phyloP scores from a whole-genome alignment of 805 yeast genomes.

The Candida anglica region DNA sequence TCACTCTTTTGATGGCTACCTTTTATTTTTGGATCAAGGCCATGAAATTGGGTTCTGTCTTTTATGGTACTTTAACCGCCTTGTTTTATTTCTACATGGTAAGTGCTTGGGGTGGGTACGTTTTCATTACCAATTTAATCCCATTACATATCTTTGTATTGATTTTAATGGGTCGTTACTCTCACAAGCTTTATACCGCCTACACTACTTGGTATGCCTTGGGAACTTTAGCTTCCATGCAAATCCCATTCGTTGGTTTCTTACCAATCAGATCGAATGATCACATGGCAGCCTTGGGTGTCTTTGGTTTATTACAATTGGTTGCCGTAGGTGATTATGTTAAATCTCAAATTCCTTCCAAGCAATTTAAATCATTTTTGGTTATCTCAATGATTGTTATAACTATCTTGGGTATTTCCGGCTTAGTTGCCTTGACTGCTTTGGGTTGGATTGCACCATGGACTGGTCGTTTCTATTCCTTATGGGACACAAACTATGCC shows the following conservation, averaged over 20 bases:
- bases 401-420: conserved; percentile 61
- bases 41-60: conserved; percentile 82
- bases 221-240: conserved; percentile 99
- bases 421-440: conserved; percentile 75
- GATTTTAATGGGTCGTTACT: conserved; percentile 91
- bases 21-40: conserved; percentile 96
- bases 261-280: conserved; percentile 95
- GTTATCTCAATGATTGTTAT: conserved; percentile 55
- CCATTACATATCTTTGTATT: conserved; percentile 92
- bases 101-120: conserved; percentile 99
- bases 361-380: conserved; percentile 69
- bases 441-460: conserved; percentile 97
- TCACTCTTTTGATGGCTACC: conserved; percentile 90
- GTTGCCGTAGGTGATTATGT: conserved; percentile 83
- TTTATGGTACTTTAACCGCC: conserved; percentile 81
- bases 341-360: conserved; percentile 64
- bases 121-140: conserved; percentile 94
- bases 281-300: conserved; percentile 98
- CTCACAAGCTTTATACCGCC: conserved; percentile 76
- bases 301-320: conserved; percentile 90
- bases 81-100: conserved; percentile 96
- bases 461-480: conserved; percentile 98
- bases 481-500: conserved; percentile 98
- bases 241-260: conserved; percentile 97
- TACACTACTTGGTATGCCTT: conserved; percentile 96